Evolutionary conservation across 2,329 filamentous ascomycete species (phyloP).

Genomic region (Volutella citrinella): DNA sequence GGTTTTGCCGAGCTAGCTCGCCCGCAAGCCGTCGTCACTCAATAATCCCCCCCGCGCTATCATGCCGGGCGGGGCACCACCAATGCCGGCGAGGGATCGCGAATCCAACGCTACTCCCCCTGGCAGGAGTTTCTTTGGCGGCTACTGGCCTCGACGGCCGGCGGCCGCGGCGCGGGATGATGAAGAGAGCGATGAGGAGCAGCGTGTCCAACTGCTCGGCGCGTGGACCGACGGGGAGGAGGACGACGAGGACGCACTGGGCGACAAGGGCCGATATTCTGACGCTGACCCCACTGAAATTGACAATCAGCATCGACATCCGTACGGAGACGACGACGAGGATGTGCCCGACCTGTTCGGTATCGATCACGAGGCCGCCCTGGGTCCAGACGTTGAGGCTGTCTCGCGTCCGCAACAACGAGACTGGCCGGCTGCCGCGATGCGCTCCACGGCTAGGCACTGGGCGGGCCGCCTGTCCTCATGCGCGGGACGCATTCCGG

Average conservation of each 20-base stretch:
- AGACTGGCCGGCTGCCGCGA: too few relatives aligned
- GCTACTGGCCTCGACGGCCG: slow-evolving; percentile 13
- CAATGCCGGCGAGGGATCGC: too few relatives aligned
- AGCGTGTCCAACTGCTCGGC: slow-evolving; percentile 16
- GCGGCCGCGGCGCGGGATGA: slow-evolving; percentile 1
- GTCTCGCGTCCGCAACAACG: slow-evolving; percentile 2
- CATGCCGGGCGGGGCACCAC: too few relatives aligned
- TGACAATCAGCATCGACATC: slow-evolving; percentile 5
- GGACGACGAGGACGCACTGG: background rate
- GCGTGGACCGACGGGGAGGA: slow-evolving; percentile 17
- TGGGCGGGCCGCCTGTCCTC: too few relatives aligned
- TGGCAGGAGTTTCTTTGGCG: slow-evolving; percentile 12
- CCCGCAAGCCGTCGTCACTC: too few relatives aligned
- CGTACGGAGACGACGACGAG: slow-evolving; percentile 8
- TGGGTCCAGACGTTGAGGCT: slow-evolving; percentile 6
- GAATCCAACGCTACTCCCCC: too few relatives aligned
- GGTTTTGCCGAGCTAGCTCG: too few relatives aligned
- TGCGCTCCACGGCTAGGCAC: too few relatives aligned
- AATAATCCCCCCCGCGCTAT: too few relatives aligned
- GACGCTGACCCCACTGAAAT: slow-evolving; percentile 1
- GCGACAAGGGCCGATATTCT: background rate
- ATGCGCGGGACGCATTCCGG: too few relatives aligned
- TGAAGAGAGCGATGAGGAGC: slow-evolving; percentile 9
- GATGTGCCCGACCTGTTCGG: too few relatives aligned
- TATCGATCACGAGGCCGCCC: slow-evolving; percentile 2